These are phyloP conservation scores for Selaginella tamariscina DNA, from an alignment of 75 land plant genomes.

Conservation along the genomic window DNA sequence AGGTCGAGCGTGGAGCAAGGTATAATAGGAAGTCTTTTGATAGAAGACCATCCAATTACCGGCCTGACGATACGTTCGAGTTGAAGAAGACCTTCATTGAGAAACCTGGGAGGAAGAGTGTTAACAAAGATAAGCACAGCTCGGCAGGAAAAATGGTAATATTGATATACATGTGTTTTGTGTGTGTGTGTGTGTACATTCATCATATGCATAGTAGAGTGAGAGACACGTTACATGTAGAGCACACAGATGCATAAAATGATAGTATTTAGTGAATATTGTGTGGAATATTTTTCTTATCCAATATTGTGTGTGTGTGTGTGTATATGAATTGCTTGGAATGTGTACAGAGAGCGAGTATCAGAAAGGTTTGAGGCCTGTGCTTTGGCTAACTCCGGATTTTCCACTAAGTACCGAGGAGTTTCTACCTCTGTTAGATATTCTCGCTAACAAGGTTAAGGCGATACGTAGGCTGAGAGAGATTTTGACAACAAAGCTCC, in stretches of 20 bases:
- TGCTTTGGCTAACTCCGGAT: slow-evolving; percentile 76
- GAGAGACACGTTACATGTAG: too few species aligned
- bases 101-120: slow-evolving; percentile 15
- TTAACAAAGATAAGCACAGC: neutral
- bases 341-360: slow-evolving; percentile 74
- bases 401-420: slow-evolving; percentile 82
- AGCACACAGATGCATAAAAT: too few species aligned
- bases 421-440: slow-evolving; percentile 74
- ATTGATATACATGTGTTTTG: too few species aligned
- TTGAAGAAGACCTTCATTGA: slow-evolving; percentile 12
- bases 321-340: too few species aligned
- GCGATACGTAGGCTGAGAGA: slow-evolving; percentile 83
- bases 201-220: too few species aligned
- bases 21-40: slow-evolving; percentile 34
- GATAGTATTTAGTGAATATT: too few species aligned
- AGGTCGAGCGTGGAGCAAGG: neutral
- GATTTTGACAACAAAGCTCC: slow-evolving; percentile 83
- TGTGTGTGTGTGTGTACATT: too few species aligned
- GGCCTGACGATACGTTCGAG: slow-evolving; percentile 26
- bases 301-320: too few species aligned
- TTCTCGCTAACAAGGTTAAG: slow-evolving; percentile 90
- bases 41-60: slow-evolving; percentile 29
- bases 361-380: slow-evolving; percentile 86
- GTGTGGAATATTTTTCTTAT: too few species aligned
- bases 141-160: slow-evolving; percentile 15